Percentiles rank a stretch among this genome's conserved stretches.
These are phyloP conservation scores for Vicia sativa DNA, from an alignment of 306 rosid species.

Conservation along the genomic window DNA sequence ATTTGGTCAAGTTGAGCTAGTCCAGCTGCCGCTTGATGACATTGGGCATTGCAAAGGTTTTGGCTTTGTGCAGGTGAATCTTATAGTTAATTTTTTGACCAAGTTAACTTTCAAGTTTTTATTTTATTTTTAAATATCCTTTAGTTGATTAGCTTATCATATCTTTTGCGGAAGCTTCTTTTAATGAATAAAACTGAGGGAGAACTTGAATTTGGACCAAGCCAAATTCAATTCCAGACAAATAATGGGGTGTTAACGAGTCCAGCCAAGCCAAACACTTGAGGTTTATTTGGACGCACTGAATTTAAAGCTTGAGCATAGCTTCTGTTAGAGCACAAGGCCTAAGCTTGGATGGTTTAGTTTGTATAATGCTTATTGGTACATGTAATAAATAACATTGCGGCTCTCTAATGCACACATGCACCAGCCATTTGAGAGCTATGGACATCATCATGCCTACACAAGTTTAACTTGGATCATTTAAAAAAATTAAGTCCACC, in stretches of 20 bases:
- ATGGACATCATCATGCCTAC: background rate
- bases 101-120: slow-evolving; percentile 6
- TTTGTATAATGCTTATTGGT: background rate
- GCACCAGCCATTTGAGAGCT: background rate
- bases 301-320: slow-evolving; percentile 1
- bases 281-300: background rate
- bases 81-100: slow-evolving; percentile 22
- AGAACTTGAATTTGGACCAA: slow-evolving; percentile 20
- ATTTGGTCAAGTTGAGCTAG: slow-evolving; percentile 93
- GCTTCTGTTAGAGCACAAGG: background rate
- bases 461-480: background rate
- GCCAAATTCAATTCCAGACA: background rate
- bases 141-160: slow-evolving; percentile 14
- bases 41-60: slow-evolving; percentile 90
- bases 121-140: too few species aligned
- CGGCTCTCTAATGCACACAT: background rate
- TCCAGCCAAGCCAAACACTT: background rate
- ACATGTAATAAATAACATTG: background rate
- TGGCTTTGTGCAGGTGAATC: slow-evolving; percentile 92
- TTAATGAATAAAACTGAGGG: slow-evolving; percentile 22
- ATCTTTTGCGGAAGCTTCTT: slow-evolving; percentile 26
- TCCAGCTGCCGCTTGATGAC: slow-evolving; percentile 93
- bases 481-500: background rate
- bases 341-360: too few species aligned
- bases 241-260: background rate